Base-by-base conservation (phyloP, 352 stramenopile genomes). In the Globisporangium iwayamae region DNA sequence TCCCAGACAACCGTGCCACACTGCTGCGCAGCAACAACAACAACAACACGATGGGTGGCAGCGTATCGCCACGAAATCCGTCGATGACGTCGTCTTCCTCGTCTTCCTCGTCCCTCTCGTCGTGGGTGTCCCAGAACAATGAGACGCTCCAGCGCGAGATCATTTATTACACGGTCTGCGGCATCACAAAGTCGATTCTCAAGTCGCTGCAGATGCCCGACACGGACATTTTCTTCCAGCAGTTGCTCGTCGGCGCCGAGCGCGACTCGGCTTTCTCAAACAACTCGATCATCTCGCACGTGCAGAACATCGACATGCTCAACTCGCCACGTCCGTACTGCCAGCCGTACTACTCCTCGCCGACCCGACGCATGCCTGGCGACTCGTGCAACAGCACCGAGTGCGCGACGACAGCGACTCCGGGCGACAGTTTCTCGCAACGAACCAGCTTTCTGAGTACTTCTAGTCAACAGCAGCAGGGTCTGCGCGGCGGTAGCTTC, bases 151-250 rank as follows among this genome's bases (percentile, higher is more conserved):
- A 89, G 56, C 80, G 79, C n/a, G 83, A 91, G 61, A 90, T 91
- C 74, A 90, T 91, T 68, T 91, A 90, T 72, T 91, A 90, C 71
- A 91, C 83, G 2, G 80, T 91, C 3, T 88, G 79, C 71, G 83
- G 83, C 28, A 90, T 91, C 65, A 90, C 80, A 20, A 91, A 91
- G 65, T 71, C 80, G 46, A 89, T 91, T 46, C 72, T 87, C 47
- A 78, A 78, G 16, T 75, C 83, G 3, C 73, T 79, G 9, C 71
- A 82, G 50, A 64, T 73, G 10, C 63, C 63, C 20, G 50, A 74
- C 25, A 60, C 71, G 16, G 65, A 73, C 2, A 66, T 74, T 8
- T 66, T 61, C 30, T 68, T 59, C 28, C 68, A 75, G 41, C 73
- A 85, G 69, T 63, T 91, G 16, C 68, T 89, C 20, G 82, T 89